phyloP scores from a whole-genome alignment of 352 stramenopile species.

The Achlya hypogyna region DNA sequence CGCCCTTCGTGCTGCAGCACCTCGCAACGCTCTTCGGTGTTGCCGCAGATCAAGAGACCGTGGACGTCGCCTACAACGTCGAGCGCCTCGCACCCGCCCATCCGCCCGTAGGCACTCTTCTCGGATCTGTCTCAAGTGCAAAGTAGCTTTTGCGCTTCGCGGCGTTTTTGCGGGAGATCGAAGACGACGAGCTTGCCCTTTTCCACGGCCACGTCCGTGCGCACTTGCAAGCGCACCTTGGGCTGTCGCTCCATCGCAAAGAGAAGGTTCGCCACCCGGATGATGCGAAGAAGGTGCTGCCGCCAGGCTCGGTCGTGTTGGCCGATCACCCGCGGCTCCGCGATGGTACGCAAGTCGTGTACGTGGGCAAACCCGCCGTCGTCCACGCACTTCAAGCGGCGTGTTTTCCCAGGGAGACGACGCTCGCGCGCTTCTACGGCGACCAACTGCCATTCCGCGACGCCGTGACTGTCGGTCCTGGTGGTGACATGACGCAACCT shows the following conservation, averaged over 20 bases:
- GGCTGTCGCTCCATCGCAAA: constrained; percentile 46
- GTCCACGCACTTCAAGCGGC: background rate
- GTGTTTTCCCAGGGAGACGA: background rate
- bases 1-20: constrained; percentile 43
- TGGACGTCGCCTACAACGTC: constrained; percentile 64
- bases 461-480: background rate
- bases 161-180: constrained; percentile 57
- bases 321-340: background rate
- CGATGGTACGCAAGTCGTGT: constrained; percentile 11
- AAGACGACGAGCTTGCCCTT: constrained; percentile 49
- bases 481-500: background rate
- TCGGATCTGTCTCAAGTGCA: background rate
- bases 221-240: constrained; percentile 38
- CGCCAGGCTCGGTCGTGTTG: constrained; percentile 1
- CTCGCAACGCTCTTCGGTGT: constrained; percentile 45
- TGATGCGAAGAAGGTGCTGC: background rate
- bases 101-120: background rate
- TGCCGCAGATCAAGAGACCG: constrained; percentile 50
- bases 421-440: background rate
- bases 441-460: background rate
- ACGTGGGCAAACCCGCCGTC: background rate
- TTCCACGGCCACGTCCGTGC: constrained; percentile 51
- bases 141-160: constrained; percentile 38
- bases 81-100: constrained; percentile 33
- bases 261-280: constrained; percentile 32